These are phyloP conservation scores for Dimocarpus longan DNA, from an alignment of 345 rosid genomes.

Conservation along the genomic window DNA sequence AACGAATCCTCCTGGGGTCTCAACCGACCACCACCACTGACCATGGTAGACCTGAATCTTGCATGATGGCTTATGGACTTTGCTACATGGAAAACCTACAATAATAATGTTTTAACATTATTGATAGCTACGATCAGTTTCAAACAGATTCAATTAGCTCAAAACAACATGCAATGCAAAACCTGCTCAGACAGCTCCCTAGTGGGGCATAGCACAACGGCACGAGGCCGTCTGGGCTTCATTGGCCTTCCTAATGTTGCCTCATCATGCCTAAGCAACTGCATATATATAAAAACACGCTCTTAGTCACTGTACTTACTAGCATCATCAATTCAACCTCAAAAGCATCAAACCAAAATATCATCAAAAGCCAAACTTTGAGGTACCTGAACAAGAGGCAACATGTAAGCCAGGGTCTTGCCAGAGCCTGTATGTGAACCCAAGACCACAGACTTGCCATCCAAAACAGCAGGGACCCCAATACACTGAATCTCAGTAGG, in stretches of 20 bases:
- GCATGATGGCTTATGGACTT: slow-evolving; percentile 94
- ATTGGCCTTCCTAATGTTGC: slow-evolving; percentile 58
- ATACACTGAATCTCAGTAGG: slow-evolving; percentile 96
- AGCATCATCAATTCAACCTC: background rate
- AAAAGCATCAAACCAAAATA: background rate
- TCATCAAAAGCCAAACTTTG: background rate
- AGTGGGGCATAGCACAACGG: slow-evolving; percentile 89
- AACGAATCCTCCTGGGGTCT: slow-evolving; percentile 89
- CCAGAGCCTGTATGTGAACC: slow-evolving; percentile 98
- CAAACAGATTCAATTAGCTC: background rate
- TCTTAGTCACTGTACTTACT: background rate
- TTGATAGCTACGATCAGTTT: slow-evolving; percentile 5
- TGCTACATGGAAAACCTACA: slow-evolving; percentile 86
- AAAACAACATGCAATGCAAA: slow-evolving; percentile 8
- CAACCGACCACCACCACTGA: slow-evolving; percentile 89
- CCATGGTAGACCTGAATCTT: slow-evolving; percentile 81
- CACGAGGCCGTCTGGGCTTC: slow-evolving; percentile 91
- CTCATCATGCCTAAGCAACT: slow-evolving; percentile 90
- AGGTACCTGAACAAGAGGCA: slow-evolving; percentile 89
- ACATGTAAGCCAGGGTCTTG: slow-evolving; percentile 84
- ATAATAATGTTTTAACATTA: background rate
- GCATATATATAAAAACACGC: slow-evolving; percentile 19
- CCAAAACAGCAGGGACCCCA: slow-evolving; percentile 85
- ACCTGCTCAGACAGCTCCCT: slow-evolving; percentile 99
- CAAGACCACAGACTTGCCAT: slow-evolving; percentile 77